Evolutionary conservation across 306 rosid genomes (phyloP).

Genomic region (Pueraria montana): DNA sequence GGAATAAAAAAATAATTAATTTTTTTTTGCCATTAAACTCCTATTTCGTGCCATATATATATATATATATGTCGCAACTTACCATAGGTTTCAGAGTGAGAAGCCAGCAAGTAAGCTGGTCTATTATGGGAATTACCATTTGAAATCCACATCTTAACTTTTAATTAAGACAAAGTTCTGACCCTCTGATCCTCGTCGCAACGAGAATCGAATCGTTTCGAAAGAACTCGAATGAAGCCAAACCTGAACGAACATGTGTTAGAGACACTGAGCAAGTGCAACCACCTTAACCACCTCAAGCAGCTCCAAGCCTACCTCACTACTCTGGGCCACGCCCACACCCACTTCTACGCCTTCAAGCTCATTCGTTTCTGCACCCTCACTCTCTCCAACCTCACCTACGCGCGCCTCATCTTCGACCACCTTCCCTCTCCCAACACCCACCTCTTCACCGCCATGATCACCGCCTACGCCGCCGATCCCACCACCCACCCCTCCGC

Average conservation of each 20-base stretch:
- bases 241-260: slow-evolving; percentile 55
- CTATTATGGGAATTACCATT: too few species aligned
- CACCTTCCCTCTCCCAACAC: slow-evolving; percentile 64
- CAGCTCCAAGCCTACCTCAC: slow-evolving; percentile 73
- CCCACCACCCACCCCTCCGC: slow-evolving; percentile 51
- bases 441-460: slow-evolving; percentile 73
- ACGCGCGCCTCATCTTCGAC: slow-evolving; percentile 73
- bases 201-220: too few species aligned
- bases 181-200: too few species aligned
- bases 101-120: too few species aligned
- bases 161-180: too few species aligned
- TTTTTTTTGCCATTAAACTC: too few species aligned
- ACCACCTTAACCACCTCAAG: slow-evolving; percentile 64
- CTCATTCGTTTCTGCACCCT: slow-evolving; percentile 73
- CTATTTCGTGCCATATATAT: too few species aligned
- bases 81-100: too few species aligned
- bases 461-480: slow-evolving; percentile 70
- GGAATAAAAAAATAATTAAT: too few species aligned
- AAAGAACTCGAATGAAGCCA: slow-evolving; percentile 5
- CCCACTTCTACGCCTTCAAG: slow-evolving; percentile 80
- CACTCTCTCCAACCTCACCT: slow-evolving; percentile 61
- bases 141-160: too few species aligned
- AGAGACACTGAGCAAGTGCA: slow-evolving; percentile 60
- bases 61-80: too few species aligned
- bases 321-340: slow-evolving; percentile 68